Evolutionary conservation across 257 asterid genomes (phyloP).

Genomic region (Nicotiana benthamiana): DNA sequence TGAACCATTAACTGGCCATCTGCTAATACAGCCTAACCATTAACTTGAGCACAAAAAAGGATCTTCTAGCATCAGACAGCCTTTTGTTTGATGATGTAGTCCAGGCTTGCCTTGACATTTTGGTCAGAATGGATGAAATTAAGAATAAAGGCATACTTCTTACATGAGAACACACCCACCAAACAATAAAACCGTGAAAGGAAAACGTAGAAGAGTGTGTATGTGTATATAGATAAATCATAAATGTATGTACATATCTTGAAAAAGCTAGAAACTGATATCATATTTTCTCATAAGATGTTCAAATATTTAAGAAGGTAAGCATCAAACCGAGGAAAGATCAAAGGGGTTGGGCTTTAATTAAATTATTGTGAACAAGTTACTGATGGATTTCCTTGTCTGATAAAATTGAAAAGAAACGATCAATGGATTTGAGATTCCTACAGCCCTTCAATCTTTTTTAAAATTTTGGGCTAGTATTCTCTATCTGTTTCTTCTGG

Average conservation of each 20-base stretch:
- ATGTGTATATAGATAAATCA: neutral
- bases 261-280: neutral
- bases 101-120: neutral
- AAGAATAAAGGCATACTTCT: neutral
- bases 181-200: neutral
- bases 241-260: neutral
- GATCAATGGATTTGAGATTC: neutral
- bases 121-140: neutral
- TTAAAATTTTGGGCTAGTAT: neutral
- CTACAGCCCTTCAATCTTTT: neutral
- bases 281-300: neutral
- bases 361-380: neutral
- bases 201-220: neutral
- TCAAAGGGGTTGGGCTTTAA: neutral
- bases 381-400: neutral
- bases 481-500: neutral
- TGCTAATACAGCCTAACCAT: neutral
- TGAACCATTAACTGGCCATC: neutral
- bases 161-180: neutral
- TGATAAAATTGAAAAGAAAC: neutral
- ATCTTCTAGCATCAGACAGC: neutral
- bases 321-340: neutral
- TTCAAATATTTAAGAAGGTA: neutral
- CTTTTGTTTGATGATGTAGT: neutral
- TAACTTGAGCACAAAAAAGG: neutral